Evolutionary conservation across 495 filamentous ascomycete genomes (phyloP).

Genomic region (Cairneyella variabilis): DNA sequence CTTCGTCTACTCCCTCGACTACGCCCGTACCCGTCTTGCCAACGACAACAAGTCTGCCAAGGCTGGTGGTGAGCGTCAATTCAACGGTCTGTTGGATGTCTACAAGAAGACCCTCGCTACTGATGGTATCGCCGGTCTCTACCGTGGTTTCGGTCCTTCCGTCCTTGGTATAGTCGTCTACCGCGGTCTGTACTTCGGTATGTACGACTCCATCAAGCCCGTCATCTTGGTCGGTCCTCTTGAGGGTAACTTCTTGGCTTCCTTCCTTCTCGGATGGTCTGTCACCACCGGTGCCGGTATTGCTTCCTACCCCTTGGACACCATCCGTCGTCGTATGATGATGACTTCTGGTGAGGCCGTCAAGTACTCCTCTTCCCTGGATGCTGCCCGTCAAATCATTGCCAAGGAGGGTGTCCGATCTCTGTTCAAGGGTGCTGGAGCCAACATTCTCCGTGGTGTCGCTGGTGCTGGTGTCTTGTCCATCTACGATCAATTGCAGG

Average conservation of each 20-base stretch:
- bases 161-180: slow-evolving; percentile 98
- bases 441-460: slow-evolving; percentile 99
- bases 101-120: slow-evolving; percentile 99
- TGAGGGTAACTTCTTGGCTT: slow-evolving; percentile 97
- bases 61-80: slow-evolving; percentile 96
- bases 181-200: slow-evolving; percentile 99
- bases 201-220: slow-evolving; percentile 99
- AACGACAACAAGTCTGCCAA: slow-evolving; percentile 98
- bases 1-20: slow-evolving; percentile 99
- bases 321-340: slow-evolving; percentile 99
- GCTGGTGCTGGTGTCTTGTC: slow-evolving; percentile 99
- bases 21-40: slow-evolving; percentile 99
- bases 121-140: slow-evolving; percentile 98
- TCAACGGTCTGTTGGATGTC: slow-evolving; percentile 98
- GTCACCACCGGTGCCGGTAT: slow-evolving; percentile 99
- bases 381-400: slow-evolving; percentile 93
- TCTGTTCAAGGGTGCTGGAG: slow-evolving; percentile 99
- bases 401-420: slow-evolving; percentile 95
- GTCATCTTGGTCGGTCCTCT: slow-evolving; percentile 88
- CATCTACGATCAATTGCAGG: slow-evolving; percentile 99
- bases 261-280: slow-evolving; percentile 96
- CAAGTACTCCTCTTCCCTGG: slow-evolving; percentile 95
- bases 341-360: slow-evolving; percentile 97
- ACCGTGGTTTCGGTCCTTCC: slow-evolving; percentile 99
- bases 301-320: slow-evolving; percentile 99